A percentile compares a stretch with the other conserved stretches of the same genome.
These are phyloP conservation scores for Boletus rubroflammeus DNA, from an alignment of 768 basidiomycete species.

Conservation along the genomic window DNA sequence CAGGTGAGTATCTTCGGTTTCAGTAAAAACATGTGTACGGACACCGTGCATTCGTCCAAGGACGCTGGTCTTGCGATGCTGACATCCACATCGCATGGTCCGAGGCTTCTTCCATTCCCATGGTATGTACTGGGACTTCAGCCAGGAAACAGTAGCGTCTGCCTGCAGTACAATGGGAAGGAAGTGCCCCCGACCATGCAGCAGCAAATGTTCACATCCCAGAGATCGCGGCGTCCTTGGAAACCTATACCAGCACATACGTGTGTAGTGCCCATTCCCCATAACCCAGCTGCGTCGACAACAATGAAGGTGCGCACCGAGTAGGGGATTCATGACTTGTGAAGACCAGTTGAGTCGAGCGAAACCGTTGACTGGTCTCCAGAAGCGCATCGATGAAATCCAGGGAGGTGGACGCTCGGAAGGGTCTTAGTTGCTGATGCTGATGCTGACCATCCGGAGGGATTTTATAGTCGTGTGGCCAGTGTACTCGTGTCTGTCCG, in stretches of 20 bases:
- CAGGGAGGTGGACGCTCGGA: constrained; percentile 7
- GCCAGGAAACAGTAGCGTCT: constrained; percentile 31
- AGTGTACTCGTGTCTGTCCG: constrained; percentile 14
- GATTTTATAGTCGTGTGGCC: constrained; percentile 26
- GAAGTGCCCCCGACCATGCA: constrained; percentile 37
- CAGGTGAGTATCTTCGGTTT: constrained; percentile 3
- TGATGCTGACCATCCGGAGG: constrained; percentile 15
- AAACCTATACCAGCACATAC: not conserved
- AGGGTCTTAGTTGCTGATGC: constrained; percentile 9
- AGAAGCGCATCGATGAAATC: not conserved
- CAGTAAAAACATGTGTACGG: not conserved
- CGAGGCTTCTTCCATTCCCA: constrained; percentile 53
- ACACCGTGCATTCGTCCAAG: not conserved
- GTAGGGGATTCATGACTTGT: not conserved
- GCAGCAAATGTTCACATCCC: constrained; percentile 23
- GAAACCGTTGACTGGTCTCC: not conserved
- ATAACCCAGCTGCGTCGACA: constrained; percentile 15
- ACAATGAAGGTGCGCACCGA: constrained; percentile 15
- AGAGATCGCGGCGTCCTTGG: constrained; percentile 17
- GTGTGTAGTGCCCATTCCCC: constrained; percentile 5
- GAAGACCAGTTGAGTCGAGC: not conserved
- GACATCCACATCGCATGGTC: constrained; percentile 34
- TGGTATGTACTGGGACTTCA: constrained; percentile 44
- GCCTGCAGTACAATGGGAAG: constrained; percentile 35
- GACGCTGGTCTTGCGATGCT: constrained; percentile 24